Conservation (phyloP, 176 grass and related monocot species). For the Eragrostis curvula region DNA sequence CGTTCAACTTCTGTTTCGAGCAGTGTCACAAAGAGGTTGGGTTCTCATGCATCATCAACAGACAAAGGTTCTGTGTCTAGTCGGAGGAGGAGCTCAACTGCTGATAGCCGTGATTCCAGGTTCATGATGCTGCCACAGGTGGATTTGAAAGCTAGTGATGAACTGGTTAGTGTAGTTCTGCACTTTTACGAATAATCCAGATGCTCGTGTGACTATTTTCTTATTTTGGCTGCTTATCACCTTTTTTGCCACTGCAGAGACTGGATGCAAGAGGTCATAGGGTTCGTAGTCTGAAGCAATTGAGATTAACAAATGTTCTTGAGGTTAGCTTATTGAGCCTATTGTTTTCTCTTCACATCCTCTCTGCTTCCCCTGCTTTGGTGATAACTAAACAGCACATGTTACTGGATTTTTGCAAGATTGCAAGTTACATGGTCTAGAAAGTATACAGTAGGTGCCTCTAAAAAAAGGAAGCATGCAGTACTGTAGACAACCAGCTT, state of each 20-base stretch:
- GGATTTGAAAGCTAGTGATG: slow-evolving; percentile 85
- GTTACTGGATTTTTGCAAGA: slow-evolving; percentile 8
- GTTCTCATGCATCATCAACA: slow-evolving; percentile 46
- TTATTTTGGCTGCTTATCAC: slow-evolving; percentile 8
- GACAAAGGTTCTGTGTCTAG: slow-evolving; percentile 53
- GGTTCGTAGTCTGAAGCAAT: slow-evolving; percentile 74
- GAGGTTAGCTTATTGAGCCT: slow-evolving; percentile 63
- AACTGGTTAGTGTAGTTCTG: slow-evolving; percentile 64
- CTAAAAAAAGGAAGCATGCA: slow-evolving; percentile 3
- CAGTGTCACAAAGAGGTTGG: slow-evolving; percentile 50
- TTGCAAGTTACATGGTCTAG: slow-evolving; percentile 25
- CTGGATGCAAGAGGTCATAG: slow-evolving; percentile 90
- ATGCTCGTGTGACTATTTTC: neutral
- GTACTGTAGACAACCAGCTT: slow-evolving; percentile 15
- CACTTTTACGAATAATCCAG: slow-evolving; percentile 37
- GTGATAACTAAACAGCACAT: slow-evolving; percentile 31
- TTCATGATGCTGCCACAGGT: slow-evolving; percentile 95
- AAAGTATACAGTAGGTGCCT: neutral
- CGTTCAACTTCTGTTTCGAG: slow-evolving; percentile 60
- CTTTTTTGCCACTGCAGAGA: slow-evolving; percentile 60
- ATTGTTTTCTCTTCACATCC: slow-evolving; percentile 22
- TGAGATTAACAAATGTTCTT: slow-evolving; percentile 77
- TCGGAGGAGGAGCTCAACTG: slow-evolving; percentile 66
- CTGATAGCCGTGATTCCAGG: slow-evolving; percentile 66
- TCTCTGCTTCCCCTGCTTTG: slow-evolving; percentile 15